Evolutionary conservation across 805 yeast genomes (phyloP), one percentile per base, ranked within the genome.

Genomic region (Pichia sporocuriosa): DNA sequence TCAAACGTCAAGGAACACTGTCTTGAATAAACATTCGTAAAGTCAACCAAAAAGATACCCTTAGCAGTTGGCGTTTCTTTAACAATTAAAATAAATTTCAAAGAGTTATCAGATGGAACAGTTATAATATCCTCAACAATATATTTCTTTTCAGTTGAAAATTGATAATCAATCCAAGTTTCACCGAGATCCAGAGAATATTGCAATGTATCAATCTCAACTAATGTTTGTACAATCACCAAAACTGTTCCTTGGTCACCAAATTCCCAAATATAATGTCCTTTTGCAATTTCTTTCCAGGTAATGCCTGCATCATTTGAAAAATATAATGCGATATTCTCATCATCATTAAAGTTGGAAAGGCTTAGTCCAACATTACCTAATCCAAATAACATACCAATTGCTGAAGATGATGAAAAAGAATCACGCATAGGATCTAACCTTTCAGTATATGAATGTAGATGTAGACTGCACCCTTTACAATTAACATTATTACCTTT

Each of bases 201-300:
- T 1, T 63, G 51, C 0, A 90, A 40, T 1, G 63, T 61, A 45
- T 85, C 69, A 0, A 96, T 81, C 6, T 68, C 64, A 20, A 71
- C 75, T 4, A 62, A 66, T 6, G 73, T 76, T 30, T 78, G 70
- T 2, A 83, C 90, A 37, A 89, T 59, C 1, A 86, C 86, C 37
- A 93, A 62, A 27, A 93, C 73, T 1, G 95, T 80, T 15, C 98
- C 98, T 49, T 86, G 84, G 61, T 93, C 98, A 48, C 97, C 97
- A 60, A 70, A 93, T 62, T 89, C 97, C 97, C 97, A 93, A 75
- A 83, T 82, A 52, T 76, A 74, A 1, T 77, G 72, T 4, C 94
- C 93, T 45, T 81, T 77, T 45, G 64, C 70, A 23, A 90, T 67
- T 61, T 86, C 95, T 39, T 62, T 75, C 97, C 97, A 93, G 3